Evolutionary conservation across 163 green algal genomes (phyloP), one percentile per base, ranked within the genome.

Genomic region (Prototheca wickerhamii): DNA sequence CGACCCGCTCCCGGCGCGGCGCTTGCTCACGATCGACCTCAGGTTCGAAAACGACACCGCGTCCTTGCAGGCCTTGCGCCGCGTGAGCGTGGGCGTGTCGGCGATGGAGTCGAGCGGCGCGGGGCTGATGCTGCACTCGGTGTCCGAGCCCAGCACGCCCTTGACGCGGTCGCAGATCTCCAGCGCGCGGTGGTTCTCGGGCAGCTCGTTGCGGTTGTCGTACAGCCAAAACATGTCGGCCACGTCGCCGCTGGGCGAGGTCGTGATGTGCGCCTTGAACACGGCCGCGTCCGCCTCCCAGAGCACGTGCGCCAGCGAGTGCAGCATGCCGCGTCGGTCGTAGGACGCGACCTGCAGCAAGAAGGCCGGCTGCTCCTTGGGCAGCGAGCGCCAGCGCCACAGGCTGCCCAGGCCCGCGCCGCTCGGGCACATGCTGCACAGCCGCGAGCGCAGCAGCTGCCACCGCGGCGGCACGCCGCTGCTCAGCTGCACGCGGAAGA

Each of bases 141-240:
- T 29, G 25, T 61, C 30, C 8, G 25, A 6, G 12, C 28, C 28
- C n/a, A 59, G 32, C 12, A 43, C 59, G 46, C 5, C 59, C 12
- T 18, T 17, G 17, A 55, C 32, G 2, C 46, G 59, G 30, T 42
- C 32, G 49, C 59, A 54, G 31, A 55, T 55, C 42, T 64, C 58
- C 28, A 54, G 25, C 43, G 58, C 62, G 59, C 67, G 37, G 46
- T 69, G 61, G 34, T 64, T 35, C 23, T 74, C 51, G 2, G 73
- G 73, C 62, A 82, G 57, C 68, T 78, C 57, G 26, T 71, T 55
- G 17, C 76, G 68, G 52, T 91, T 84, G 66, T 93, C 86, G 28
- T 72, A 86, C n/a, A 91, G 51, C 74, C 83, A 89, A 51, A 90
- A 90, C 42, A 89, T 63, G 69, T 91, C 84, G 25, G 84, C 60